phyloP scores from a whole-genome alignment of 139 green algal species.

The Haematococcus sp. region DNA sequence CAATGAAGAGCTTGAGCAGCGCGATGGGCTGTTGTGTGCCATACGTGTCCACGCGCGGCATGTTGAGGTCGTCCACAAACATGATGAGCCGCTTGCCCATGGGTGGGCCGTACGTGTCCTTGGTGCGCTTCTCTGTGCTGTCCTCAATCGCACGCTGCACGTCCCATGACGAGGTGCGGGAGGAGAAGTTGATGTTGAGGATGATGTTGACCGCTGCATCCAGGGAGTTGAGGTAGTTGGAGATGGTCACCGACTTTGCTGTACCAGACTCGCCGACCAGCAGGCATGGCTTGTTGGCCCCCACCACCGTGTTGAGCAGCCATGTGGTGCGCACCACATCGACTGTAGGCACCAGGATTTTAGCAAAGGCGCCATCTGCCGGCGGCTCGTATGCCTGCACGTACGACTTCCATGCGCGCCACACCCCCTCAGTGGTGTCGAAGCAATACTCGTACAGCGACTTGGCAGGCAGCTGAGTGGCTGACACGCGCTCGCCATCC shows the following conservation, averaged over 20 bases:
- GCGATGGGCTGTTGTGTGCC: slow-evolving; percentile 85
- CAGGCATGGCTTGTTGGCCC: slow-evolving; percentile 57
- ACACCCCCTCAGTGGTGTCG: slow-evolving; percentile 58
- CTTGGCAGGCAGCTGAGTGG: slow-evolving; percentile 62
- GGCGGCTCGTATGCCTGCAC: slow-evolving; percentile 61
- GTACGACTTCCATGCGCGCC: slow-evolving; percentile 68
- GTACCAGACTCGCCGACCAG: slow-evolving; percentile 78
- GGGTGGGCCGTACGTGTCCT: slow-evolving; percentile 80
- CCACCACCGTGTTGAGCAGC: slow-evolving; percentile 52
- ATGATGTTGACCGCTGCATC: slow-evolving; percentile 46
- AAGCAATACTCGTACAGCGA: slow-evolving; percentile 87
- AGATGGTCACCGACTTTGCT: slow-evolving; percentile 77
- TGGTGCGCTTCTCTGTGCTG: slow-evolving; percentile 77
- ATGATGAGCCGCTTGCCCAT: slow-evolving; percentile 77
- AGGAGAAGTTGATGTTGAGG: slow-evolving; percentile 79
- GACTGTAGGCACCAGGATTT: slow-evolving; percentile 84
- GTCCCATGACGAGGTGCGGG: slow-evolving; percentile 8
- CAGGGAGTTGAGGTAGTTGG: slow-evolving; percentile 57
- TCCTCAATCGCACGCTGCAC: slow-evolving; percentile 71
- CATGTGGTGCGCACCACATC: slow-evolving; percentile 74
- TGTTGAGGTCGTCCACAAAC: slow-evolving; percentile 86
- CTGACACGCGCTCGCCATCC: slow-evolving; percentile 59
- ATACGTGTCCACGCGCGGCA: slow-evolving; percentile 79
- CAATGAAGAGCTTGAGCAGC: slow-evolving; percentile 79
- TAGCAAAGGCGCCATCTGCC: slow-evolving; percentile 64